A percentile compares a stretch with the other conserved stretches of the same genome.
These are phyloP conservation scores for Oryza longistaminata DNA, from an alignment of 176 grass and related monocot genomes.

Conservation along the genomic window DNA sequence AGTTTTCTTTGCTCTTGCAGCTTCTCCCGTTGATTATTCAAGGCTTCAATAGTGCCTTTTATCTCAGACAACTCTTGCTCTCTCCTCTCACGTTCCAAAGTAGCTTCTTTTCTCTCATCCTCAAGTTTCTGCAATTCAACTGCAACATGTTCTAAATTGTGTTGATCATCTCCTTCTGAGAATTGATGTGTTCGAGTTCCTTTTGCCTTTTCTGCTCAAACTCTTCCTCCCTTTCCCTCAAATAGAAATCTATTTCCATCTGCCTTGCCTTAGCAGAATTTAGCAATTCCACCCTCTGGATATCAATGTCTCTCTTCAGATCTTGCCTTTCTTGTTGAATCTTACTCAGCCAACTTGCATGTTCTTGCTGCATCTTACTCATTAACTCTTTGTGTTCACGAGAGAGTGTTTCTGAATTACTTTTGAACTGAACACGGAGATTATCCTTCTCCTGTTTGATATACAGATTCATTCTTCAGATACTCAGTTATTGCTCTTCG, in stretches of 20 bases:
- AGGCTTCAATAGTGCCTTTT: conserved; percentile 59
- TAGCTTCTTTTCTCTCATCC: conserved; percentile 79
- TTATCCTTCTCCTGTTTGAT: conserved; percentile 81
- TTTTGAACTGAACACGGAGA: conserved; percentile 65
- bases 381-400: conserved; percentile 77
- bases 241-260: conserved; percentile 67
- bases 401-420: conserved; percentile 64
- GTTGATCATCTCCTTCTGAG: conserved; percentile 64
- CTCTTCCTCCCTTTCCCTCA: conserved; percentile 70
- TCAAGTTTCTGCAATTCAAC: conserved; percentile 81
- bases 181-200: conserved; percentile 69
- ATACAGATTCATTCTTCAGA: conserved; percentile 62
- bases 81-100: conserved; percentile 63
- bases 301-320: conserved; percentile 68
- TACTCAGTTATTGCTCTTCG: conserved; percentile 55
- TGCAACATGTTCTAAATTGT: conserved; percentile 59
- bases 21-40: conserved; percentile 83
- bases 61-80: conserved; percentile 76
- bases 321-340: conserved; percentile 82
- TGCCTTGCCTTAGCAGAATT: conserved; percentile 68
- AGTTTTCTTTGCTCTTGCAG: conserved; percentile 90
- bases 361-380: conserved; percentile 73
- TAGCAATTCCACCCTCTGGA: conserved; percentile 73
- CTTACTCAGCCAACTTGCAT: conserved; percentile 63
- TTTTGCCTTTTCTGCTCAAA: conserved; percentile 73